Base-by-base conservation (phyloP, 2,329 filamentous ascomycete species). In the Phaeoacremonium minimum region DNA sequence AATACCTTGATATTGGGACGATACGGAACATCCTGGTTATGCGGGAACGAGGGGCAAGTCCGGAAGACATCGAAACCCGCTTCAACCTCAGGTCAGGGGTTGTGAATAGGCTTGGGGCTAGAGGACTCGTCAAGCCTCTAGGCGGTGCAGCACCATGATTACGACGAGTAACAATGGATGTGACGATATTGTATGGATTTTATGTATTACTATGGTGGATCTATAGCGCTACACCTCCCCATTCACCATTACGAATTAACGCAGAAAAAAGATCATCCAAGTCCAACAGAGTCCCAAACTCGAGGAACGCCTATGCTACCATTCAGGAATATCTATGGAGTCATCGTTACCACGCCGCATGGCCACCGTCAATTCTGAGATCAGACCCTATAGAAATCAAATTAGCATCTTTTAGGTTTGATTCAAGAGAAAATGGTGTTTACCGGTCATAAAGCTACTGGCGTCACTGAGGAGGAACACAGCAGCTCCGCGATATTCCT, bases 401-500 rank as follows among this genome's bases (percentile, higher is more conserved):
- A n/a, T n/a, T n/a, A n/a, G n/a, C n/a, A n/a, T n/a, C n/a, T n/a
- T n/a, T n/a, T n/a, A n/a, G n/a, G n/a, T n/a, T n/a, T n/a, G n/a
- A n/a, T n/a, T n/a, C n/a, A n/a, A n/a, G n/a, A n/a, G n/a, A n/a
- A n/a, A n/a, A n/a, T n/a, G n/a, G n/a, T n/a, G n/a, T n/a, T n/a
- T n/a, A 1, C 78, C 81, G 0, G 82, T 85, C 79, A 86, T 85
- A 52, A 82, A 85, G 41, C 74, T 75, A 55, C 77, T 83, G 3
- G 80, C 80, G 49, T 83, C 76, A 47, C 77, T 81, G 15, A 85
- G 61, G 46, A 84, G 64, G 54, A 84, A 86, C 8, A 83, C 73
- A 4, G 80, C 82, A 2, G 83, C 80, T 5, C 83, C 83, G 33
- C 82, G 75, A 58, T 85, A 87, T 57, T 89, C 84, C 33, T 79